Base-by-base conservation (phyloP, 108 stramenopile genomes). In the Schizochytrium sp. region DNA sequence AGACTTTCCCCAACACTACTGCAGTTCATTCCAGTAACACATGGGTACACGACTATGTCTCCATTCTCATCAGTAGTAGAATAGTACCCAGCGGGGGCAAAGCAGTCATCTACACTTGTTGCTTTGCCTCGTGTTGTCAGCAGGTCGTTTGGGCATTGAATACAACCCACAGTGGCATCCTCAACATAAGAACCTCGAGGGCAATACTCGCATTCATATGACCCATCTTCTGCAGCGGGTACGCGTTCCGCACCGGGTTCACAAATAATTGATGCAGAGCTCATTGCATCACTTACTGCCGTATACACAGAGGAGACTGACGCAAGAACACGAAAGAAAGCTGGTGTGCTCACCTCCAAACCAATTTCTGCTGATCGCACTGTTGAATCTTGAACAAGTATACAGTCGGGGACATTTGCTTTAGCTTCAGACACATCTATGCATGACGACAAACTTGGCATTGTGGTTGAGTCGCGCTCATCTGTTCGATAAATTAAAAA, bases 281-380 rank as follows among this genome's bases (percentile, higher is more conserved):
- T 69, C 64, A 69, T 69, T 7, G 64, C 12, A 7, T 69, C 64
- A 44, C 64, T 69, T 38, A 7, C 12, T 8, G 15, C 64, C 12
- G 19, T 69, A 44, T 69, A 38, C 28, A 44, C 42, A 44, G 8
- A 10, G 64, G 40, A 44, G 64, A 69, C 15, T 1, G 10, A 44
- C 12, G 64, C 64, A 69, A 69, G 8, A 7, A 69, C 64, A 44
- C 64, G 64, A 15, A 69, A 69, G 64, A 69, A 69, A 15, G 28
- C 28, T 28, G 28, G 28, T 28, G 28, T 28, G 28, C 28, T 28
- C 28, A 28, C 28, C 28, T 28, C 28, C 28, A 28, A 28, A 28
- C 28, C 28, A 28, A 28, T 28, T 28, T 28, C 28, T 28, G 28
- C 28, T 28, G 28, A 28, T 28, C 28, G 28, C 28, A 28, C 28